These are phyloP conservation scores for Populus hybrid DNA, from an alignment of 441 rosid genomes.

Conservation along the genomic window DNA sequence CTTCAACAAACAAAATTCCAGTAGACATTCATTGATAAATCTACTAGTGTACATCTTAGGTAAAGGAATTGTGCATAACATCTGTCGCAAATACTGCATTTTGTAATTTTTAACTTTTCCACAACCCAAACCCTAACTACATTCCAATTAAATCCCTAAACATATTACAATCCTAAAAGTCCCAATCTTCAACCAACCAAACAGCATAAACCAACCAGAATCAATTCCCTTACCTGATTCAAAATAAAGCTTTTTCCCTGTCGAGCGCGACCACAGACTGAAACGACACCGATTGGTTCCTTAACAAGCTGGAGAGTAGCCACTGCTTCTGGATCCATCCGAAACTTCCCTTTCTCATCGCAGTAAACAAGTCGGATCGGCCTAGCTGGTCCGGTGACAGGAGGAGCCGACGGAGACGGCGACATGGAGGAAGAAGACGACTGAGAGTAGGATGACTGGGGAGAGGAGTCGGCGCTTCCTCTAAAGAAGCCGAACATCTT, in stretches of 20 bases:
- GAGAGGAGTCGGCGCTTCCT: conserved; percentile 46
- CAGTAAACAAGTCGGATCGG: conserved; percentile 83
- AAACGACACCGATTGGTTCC: conserved; percentile 94
- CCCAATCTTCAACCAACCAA: background rate
- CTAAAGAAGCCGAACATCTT: conserved; percentile 51
- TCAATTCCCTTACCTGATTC: conserved; percentile 58
- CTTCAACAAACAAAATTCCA: too few species aligned
- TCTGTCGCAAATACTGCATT: conserved; percentile 87
- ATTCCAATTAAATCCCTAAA: background rate
- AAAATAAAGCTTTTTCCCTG: conserved; percentile 94
- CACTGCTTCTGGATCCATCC: conserved; percentile 99
- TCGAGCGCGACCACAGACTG: conserved; percentile 97
- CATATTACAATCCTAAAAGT: background rate
- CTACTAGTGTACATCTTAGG: conserved; percentile 45
- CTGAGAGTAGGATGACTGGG: conserved; percentile 24
- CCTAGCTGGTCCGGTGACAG: conserved; percentile 83
- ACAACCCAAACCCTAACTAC: conserved; percentile 74
- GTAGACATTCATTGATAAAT: too few species aligned
- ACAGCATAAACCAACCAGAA: background rate
- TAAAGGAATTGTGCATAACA: conserved; percentile 57
- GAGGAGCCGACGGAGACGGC: conserved; percentile 31
- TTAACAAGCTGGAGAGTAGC: conserved; percentile 87
- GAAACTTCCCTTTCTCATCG: conserved; percentile 92
- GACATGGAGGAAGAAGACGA: conserved; percentile 23
- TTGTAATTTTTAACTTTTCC: conserved; percentile 91